Evolutionary conservation across 148 eudicot species (phyloP), one percentile per base, ranked within the genome.

Genomic region (Vaccinium macrocarpon): DNA sequence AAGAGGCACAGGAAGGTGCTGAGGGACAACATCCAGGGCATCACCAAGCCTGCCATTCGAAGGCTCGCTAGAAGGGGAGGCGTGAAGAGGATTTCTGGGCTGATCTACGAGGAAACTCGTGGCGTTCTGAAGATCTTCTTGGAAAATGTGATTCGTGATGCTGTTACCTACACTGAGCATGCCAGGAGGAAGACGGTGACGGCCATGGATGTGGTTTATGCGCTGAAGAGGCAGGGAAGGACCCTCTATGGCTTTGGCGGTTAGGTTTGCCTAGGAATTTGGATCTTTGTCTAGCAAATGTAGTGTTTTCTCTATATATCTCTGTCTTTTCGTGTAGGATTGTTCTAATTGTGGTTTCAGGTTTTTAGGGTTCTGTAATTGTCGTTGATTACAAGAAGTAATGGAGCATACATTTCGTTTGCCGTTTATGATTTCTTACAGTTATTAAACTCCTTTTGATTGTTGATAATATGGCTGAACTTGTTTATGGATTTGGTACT

Each of bases 201-300:
- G 0, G 91, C 91, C 53, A 90, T 90, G 91, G 91, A 90, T 62
- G 91, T 90, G 3, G 91, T 90, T 4, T 90, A 90, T 71, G 90
- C 91, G 0, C 87, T 90, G 42, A 90, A 90, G 88, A 90, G 91
- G 91, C 91, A 90, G 74, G 91, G 91, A 16, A 87, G 91, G 88
- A 89, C 91, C n/a, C 86, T 89, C 9, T 89, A 89, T 18, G 91
- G 91, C 0, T 90, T 90, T 23, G 90, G 90, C 27, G 91, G 91
- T 80, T 90, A 86, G 84, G 29, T 61, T 72, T 13, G 15, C 10
- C n/a, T 57, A 42, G 70, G 75, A 18, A 1, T 27, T 49, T 49
- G 19, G 6, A 14, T 77, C 35, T 10, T 29, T 51, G 14, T 29
- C 9, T 79, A 59, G 51, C n/a, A 48, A 38, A 10, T 35, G 71